Evolutionary conservation across 345 rosid genomes (phyloP).

Genomic region (Orychophragmus violaceus): DNA sequence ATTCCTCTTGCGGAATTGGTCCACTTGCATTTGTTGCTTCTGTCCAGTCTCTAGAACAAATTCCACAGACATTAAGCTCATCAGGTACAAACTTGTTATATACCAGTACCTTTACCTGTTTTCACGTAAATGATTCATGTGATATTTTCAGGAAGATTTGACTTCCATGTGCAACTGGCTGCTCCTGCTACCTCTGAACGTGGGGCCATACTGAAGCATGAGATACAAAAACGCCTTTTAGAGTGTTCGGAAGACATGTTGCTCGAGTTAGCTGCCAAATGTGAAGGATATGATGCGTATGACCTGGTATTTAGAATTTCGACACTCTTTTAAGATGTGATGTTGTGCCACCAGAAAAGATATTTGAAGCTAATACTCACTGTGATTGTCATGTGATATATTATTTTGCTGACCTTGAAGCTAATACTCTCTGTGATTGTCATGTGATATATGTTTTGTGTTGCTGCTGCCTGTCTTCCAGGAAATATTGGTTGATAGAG

Average conservation of each 20-base stretch:
- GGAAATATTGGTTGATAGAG: conserved; percentile 97
- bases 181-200: conserved; percentile 94
- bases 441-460: neutral
- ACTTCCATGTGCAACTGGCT: conserved; percentile 91
- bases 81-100: conserved; percentile 52
- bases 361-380: neutral
- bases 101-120: neutral
- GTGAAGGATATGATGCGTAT: conserved; percentile 98
- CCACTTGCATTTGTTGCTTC: conserved; percentile 89
- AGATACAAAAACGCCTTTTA: conserved; percentile 70
- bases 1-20: conserved; percentile 74
- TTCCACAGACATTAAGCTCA: conserved; percentile 73
- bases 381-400: neutral
- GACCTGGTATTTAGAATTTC: conserved; percentile 61
- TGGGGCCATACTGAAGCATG: conserved; percentile 84
- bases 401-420: no score
- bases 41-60: conserved; percentile 52
- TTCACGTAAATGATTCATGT: neutral
- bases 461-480: conserved; percentile 22
- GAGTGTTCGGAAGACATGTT: conserved; percentile 65
- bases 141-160: conserved; percentile 68
- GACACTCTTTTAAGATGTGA: neutral
- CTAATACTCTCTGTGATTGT: neutral
- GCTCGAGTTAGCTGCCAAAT: conserved; percentile 76
- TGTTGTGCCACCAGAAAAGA: neutral